Evolutionary conservation across 768 basidiomycete species (phyloP), one percentile per base, ranked within the genome.

Genomic region (Hirschioporus abietinus): DNA sequence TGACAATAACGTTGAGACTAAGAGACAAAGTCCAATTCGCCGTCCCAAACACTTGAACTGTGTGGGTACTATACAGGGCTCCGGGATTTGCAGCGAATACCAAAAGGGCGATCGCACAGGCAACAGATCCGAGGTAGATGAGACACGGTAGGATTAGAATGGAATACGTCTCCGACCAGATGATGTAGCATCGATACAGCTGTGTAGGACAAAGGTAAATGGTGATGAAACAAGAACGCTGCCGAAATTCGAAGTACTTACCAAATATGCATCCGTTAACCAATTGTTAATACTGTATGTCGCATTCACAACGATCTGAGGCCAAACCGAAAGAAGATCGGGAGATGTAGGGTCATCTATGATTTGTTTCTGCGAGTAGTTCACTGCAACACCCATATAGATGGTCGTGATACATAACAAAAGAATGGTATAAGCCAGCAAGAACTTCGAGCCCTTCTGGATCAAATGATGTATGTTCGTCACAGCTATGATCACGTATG

Each of bases 1-100:
- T 82, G 58, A 79, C 74, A 70, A 82, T 67, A 65, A 81, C 74
- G 73, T 82, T 83, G 67, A 82, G 72, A 36, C 74, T 69, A 66
- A 83, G 78, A 10, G 79, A 78, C 61, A 80, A 72, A 23, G 78
- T 71, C 64, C 64, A 64, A 30, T 64, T 52, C 58, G 64, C 36
- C 10, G 58, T 57, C 1, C 24, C 35, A 42, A 64, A 52, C 52
- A 27, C 27, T 24, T 35, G 64, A 24, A 64, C 64, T 9, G 35
- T 24, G 12, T 24, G n/a, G n/a, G 36, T 52, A 18, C n/a, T 57
- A 9, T 65, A 52, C 12, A 52, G 4, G 20, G 42, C 42, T 52
- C 42, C 42, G 42, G 42, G 42, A 52, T 52, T 52, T 52, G 42
- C 42, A 15, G 42, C 42, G 42, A 52, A 52, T 12, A 52, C 42